These are phyloP conservation scores for Erigeron canadensis DNA, from an alignment of 129 eudicot genomes.

Conservation along the genomic window DNA sequence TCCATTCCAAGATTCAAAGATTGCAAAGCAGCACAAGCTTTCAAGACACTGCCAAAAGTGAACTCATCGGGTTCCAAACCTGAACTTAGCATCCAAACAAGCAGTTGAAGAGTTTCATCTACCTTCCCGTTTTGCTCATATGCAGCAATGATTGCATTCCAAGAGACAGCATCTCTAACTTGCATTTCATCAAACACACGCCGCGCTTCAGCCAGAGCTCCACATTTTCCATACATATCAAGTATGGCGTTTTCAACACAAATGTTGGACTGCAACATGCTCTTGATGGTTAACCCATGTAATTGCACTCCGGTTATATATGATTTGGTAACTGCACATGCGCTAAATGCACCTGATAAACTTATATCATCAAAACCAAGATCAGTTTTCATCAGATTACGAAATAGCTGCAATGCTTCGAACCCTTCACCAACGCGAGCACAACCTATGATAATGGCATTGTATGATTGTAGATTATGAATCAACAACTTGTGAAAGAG, in stretches of 20 bases:
- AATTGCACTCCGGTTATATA: conserved; percentile 51
- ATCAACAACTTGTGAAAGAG: conserved; percentile 47
- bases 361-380: conserved; percentile 73
- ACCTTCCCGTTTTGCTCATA: conserved; percentile 75
- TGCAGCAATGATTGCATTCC: conserved; percentile 86
- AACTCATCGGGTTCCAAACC: conserved; percentile 78
- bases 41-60: conserved; percentile 81
- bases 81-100: conserved; percentile 64
- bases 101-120: conserved; percentile 53
- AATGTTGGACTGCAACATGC: conserved; percentile 39
- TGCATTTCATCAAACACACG: conserved; percentile 69
- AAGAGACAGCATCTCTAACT: conserved; percentile 71
- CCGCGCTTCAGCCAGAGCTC: conserved; percentile 57
- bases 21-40: conserved; percentile 67
- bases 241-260: conserved; percentile 87
- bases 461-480: conserved; percentile 61
- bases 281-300: conserved; percentile 67
- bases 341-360: conserved; percentile 79
- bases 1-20: conserved; percentile 54
- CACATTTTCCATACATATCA: conserved; percentile 95
- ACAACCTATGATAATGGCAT: conserved; percentile 70
- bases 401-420: conserved; percentile 59
- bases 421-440: conserved; percentile 52
- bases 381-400: conserved; percentile 40
- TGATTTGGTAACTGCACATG: conserved; percentile 65